These are phyloP conservation scores for rapeseed (Brassica napus) DNA, from an alignment of 345 rosid species.

Conservation along the genomic window Da-Ae NC_063434.1:24665001-24665500, in stretches of 20 bases:
- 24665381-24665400: too few species aligned
- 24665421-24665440: too few species aligned
- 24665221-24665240: conserved; percentile 55
- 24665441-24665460: conserved; percentile 95
- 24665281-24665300: conserved; percentile 53
- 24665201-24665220: conserved; percentile 57
- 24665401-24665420: conserved; percentile 26
- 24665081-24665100: conserved; percentile 40
- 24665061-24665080: conserved; percentile 23
- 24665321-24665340: too few species aligned
- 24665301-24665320: conserved; percentile 40
- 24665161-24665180: conserved; percentile 59
- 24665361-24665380: too few species aligned
- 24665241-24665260: conserved; percentile 39
- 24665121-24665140: conserved; percentile 76
- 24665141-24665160: conserved; percentile 48
- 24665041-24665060: conserved; percentile 12
- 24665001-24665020: conserved; percentile 65
- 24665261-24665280: conserved; percentile 59
- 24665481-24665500: conserved; percentile 11
- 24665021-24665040: conserved; percentile 42
- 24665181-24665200: conserved; percentile 32
- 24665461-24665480: conserved; percentile 87
- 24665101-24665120: conserved; percentile 55
- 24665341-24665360: too few species aligned